These are phyloP conservation scores for Pyricularia pennisetigena DNA, from an alignment of 2,329 filamentous ascomycete genomes.

Conservation along the genomic window DNA sequence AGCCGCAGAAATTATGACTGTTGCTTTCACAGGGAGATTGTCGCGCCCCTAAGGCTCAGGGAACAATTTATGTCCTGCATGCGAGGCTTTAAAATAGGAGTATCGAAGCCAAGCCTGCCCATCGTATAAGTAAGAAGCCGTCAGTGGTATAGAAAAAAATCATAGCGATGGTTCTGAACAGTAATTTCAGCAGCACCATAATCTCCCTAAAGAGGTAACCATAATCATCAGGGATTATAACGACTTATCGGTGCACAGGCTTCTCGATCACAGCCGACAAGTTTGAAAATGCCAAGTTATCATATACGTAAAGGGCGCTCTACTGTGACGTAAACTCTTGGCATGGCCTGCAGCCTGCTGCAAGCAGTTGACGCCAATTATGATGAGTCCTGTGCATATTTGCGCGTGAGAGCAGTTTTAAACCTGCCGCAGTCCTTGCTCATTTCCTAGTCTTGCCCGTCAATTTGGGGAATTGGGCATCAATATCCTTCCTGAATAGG, in stretches of 20 bases:
- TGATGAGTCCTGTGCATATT: slow-evolving; percentile 12
- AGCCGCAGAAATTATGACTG: neutral
- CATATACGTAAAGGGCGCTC: slow-evolving; percentile 11
- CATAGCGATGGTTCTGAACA: neutral
- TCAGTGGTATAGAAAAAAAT: neutral
- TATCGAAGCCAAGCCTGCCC: neutral
- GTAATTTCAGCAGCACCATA: neutral
- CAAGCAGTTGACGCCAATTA: slow-evolving; percentile 18
- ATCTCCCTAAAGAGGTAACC: neutral
- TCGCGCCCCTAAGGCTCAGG: neutral
- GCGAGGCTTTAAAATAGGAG: neutral
- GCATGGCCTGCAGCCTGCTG: slow-evolving; percentile 19
- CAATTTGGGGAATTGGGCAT: slow-evolving; percentile 3
- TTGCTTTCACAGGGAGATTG: neutral
- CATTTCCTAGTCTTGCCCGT: neutral
- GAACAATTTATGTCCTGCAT: neutral
- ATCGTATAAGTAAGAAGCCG: neutral
- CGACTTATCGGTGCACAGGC: neutral
- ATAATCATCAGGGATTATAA: neutral
- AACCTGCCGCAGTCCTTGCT: slow-evolving; percentile 19
- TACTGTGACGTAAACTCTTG: slow-evolving; percentile 19
- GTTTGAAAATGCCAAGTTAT: neutral
- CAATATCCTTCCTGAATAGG: slow-evolving; percentile 7
- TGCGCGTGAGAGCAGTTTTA: slow-evolving; percentile 29
- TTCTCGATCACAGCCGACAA: neutral